Evolutionary conservation across 345 rosid genomes (phyloP).

Genomic region (Eutrema japonicum): DNA sequence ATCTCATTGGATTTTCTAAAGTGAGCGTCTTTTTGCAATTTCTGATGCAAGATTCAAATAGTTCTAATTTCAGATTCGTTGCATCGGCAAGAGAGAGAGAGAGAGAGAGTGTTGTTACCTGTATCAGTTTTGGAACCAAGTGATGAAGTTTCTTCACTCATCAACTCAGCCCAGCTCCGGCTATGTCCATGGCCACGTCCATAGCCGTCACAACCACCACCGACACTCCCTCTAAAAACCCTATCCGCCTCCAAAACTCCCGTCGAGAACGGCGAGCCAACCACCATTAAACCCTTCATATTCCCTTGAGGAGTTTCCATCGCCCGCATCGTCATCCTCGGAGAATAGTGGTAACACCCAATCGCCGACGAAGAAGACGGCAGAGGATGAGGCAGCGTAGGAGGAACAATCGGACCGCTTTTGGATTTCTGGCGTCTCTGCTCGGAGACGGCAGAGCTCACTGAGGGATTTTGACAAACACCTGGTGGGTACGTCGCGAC

Average conservation of each 20-base stretch:
- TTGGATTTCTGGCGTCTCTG: conserved; percentile 81
- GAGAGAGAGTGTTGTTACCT: conserved; percentile 13
- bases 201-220: conserved; percentile 37
- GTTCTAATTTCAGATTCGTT: neutral
- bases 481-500: conserved; percentile 51
- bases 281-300: conserved; percentile 51
- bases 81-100: conserved; percentile 4
- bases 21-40: neutral
- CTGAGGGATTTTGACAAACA: conserved; percentile 40
- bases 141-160: conserved; percentile 56
- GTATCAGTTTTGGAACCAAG: conserved; percentile 60
- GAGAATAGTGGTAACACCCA: conserved; percentile 55
- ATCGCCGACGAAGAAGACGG: conserved; percentile 30
- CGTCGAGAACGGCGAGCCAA: conserved; percentile 70
- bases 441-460: conserved; percentile 40
- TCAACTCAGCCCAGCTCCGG: conserved; percentile 68
- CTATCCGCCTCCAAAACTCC: conserved; percentile 74
- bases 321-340: conserved; percentile 53
- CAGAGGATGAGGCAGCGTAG: conserved; percentile 32
- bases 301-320: conserved; percentile 48
- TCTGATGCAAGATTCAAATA: conserved; percentile 4
- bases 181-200: conserved; percentile 47
- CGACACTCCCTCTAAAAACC: conserved; percentile 52
- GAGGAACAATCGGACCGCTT: conserved; percentile 80
- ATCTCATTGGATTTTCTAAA: neutral